These are phyloP conservation scores for Coleophoma cylindrospora DNA, from an alignment of 2,329 filamentous ascomycete species.

Conservation along the genomic window DNA sequence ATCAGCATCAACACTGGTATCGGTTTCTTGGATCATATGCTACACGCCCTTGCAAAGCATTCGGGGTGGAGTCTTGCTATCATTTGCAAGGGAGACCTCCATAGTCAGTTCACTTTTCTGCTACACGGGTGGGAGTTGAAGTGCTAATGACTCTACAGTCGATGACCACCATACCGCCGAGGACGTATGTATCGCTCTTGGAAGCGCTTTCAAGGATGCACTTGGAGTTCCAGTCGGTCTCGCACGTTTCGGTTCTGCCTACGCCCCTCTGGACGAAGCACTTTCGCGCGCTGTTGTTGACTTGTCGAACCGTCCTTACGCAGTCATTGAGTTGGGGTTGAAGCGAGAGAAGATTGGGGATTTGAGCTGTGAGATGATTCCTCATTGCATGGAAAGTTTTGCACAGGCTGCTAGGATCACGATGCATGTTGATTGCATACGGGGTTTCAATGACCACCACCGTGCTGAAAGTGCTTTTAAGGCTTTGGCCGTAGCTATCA, in stretches of 20 bases:
- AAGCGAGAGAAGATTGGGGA: conserved; percentile 91
- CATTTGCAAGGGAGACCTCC: conserved; percentile 80
- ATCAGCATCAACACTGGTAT: conserved; percentile 91
- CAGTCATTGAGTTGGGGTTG: conserved; percentile 77
- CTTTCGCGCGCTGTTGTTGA: conserved; percentile 92
- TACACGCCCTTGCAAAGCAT: conserved; percentile 94
- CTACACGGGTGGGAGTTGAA: neutral
- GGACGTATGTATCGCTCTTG: conserved; percentile 89
- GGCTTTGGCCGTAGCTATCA: conserved; percentile 82
- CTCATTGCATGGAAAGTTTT: conserved; percentile 92
- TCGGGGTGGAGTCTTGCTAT: conserved; percentile 87
- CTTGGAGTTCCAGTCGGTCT: conserved; percentile 76
- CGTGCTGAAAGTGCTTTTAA: conserved; percentile 96
- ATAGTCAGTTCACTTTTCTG: conserved; percentile 56
- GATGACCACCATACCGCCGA: conserved; percentile 99
- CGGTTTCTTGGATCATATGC: conserved; percentile 98
- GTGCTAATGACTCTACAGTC: conserved; percentile 45
- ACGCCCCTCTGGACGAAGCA: conserved; percentile 92
- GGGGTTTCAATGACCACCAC: conserved; percentile 93
- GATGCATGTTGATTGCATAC: conserved; percentile 89
- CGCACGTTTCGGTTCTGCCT: conserved; percentile 85
- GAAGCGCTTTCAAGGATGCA: conserved; percentile 75
- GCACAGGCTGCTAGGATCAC: conserved; percentile 86
- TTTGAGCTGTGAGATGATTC: conserved; percentile 93
- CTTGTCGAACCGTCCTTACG: conserved; percentile 85